Percentiles rank a stretch among this genome's conserved stretches.
phyloP scores from a whole-genome alignment of 2,329 filamentous ascomycete species.

The Clarireedia hainanense region DNA sequence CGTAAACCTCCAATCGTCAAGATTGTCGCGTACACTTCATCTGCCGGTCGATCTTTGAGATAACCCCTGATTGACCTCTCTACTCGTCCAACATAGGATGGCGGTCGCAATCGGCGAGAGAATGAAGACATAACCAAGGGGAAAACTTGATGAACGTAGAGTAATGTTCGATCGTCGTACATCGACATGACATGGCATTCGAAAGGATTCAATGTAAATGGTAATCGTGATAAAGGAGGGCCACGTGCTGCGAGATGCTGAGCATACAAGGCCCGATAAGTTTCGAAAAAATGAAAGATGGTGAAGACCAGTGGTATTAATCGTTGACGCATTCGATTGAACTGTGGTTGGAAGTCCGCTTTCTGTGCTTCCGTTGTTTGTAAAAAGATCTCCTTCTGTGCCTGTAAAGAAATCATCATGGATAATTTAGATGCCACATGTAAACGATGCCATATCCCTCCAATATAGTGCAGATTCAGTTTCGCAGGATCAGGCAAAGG shows the following conservation, averaged over 20 bases:
- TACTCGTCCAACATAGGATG: conserved; percentile 55
- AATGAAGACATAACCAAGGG: conserved; percentile 58
- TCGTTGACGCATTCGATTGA: conserved; percentile 55
- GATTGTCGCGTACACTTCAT: conserved; percentile 54
- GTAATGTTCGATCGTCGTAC: conserved; percentile 56
- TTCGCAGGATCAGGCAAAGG: conserved; percentile 40
- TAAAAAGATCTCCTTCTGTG: conserved; percentile 58
- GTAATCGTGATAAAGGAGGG: conserved; percentile 41
- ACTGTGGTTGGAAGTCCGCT: conserved; percentile 50
- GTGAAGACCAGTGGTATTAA: conserved; percentile 57
- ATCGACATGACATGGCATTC: conserved; percentile 53
- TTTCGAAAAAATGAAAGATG: conserved; percentile 61
- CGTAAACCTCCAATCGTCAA: conserved; percentile 53
- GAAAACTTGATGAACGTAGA: conserved; percentile 57
- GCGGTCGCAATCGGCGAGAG: conserved; percentile 52
- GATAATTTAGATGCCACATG: conserved; percentile 57
- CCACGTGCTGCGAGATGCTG: conserved; percentile 45
- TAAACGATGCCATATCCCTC: conserved; percentile 57
- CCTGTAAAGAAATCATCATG: conserved; percentile 54
- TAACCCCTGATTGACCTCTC: conserved; percentile 57
- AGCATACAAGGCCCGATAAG: conserved; percentile 51
- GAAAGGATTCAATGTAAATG: conserved; percentile 56
- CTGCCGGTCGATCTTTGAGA: conserved; percentile 51
- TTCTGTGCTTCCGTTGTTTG: conserved; percentile 47
- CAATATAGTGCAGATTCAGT: conserved; percentile 53